Base-by-base conservation (phyloP, 2,329 filamentous ascomycete genomes). In the Sclerotinia nivalis region DNA sequence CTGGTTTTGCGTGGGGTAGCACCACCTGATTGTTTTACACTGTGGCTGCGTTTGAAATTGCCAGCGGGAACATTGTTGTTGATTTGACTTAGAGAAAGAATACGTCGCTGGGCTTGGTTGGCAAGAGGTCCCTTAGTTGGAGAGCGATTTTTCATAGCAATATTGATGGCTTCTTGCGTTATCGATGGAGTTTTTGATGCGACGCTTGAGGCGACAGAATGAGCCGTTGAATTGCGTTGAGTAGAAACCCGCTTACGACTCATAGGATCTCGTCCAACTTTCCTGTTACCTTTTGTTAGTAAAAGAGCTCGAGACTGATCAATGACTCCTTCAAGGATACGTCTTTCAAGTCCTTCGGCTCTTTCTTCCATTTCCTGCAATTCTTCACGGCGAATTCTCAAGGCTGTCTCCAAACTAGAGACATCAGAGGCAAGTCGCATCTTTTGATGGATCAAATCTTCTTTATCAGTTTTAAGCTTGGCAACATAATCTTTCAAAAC, bases 261-360 rank as follows among this genome's bases (percentile, higher is more conserved):
- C 83, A 86, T 83, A 58, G 82, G 81, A 74, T 83, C 83, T 74
- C 78, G 75, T 77, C 74, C 77, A 78, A 76, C 47, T 28, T 69
- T 77, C 6, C 45, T 47, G 70, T 77, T 77, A 68, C 86, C 55
- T 82, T 92, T 90, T 74, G 88, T 84, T 83, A 96, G 91, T 70
- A 98, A 87, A n/a, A 97, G 85, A 37, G 95, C 89, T 9, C 95
- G 91, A 28, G 95, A 97, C 79, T 98, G 95, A 76, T 98, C 94
- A 82, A 99, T 96, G 72, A 98, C 93, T 37, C 95, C 94, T 74
- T 98, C 95, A 45, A 99, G 83, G 74, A 99, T 97, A 37, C 96
- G 90, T 66, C 94, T 91, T 82, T 99, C 96, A 34, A 99, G 85
- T 4, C 89, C 88, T 79, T 97, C 93, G 3, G 95, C 96, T 72